These are phyloP conservation scores for Penicillium manginii DNA, from an alignment of 495 filamentous ascomycete species.

Conservation along the genomic window DNA sequence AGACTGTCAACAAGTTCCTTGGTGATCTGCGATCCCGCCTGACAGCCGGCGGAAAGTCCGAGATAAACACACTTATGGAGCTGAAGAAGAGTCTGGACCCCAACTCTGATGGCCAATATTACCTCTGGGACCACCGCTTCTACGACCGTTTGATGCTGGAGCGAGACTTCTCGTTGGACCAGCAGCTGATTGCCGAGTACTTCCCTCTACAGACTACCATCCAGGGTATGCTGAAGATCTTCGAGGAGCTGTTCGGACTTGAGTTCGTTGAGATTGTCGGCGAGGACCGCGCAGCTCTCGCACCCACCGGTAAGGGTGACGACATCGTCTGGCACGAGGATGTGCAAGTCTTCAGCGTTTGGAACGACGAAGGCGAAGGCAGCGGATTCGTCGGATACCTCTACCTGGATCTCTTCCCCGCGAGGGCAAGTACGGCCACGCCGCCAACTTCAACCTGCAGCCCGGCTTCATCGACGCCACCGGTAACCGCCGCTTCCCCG, in stretches of 20 bases:
- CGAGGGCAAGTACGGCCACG: constrained; percentile 69
- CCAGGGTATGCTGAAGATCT: constrained; percentile 89
- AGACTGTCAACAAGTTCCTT: constrained; percentile 84
- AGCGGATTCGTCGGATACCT: constrained; percentile 71
- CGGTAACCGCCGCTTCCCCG: constrained; percentile 65
- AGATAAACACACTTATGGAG: constrained; percentile 70
- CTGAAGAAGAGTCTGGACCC: constrained; percentile 79
- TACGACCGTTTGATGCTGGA: constrained; percentile 94
- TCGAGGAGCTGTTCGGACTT: constrained; percentile 90
- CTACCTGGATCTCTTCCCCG: constrained; percentile 70
- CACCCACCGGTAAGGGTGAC: constrained; percentile 59
- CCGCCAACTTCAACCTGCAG: constrained; percentile 80
- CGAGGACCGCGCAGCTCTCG: constrained; percentile 58
- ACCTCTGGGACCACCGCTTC: constrained; percentile 86
- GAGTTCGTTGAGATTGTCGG: constrained; percentile 82
- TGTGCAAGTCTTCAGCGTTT: constrained; percentile 70
- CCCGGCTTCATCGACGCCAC: constrained; percentile 64
- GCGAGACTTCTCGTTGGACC: constrained; percentile 85
- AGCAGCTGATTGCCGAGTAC: constrained; percentile 88
- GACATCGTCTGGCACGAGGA: constrained; percentile 76
- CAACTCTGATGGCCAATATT: constrained; percentile 73
- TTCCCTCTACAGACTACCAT: constrained; percentile 88
- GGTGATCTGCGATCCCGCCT: constrained; percentile 76
- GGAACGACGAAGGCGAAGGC: constrained; percentile 68
- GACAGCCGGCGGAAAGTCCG: constrained; percentile 74